These are phyloP conservation scores for Candida methanosorbosa DNA, from an alignment of 805 yeast genomes.

Conservation along the genomic window DNA sequence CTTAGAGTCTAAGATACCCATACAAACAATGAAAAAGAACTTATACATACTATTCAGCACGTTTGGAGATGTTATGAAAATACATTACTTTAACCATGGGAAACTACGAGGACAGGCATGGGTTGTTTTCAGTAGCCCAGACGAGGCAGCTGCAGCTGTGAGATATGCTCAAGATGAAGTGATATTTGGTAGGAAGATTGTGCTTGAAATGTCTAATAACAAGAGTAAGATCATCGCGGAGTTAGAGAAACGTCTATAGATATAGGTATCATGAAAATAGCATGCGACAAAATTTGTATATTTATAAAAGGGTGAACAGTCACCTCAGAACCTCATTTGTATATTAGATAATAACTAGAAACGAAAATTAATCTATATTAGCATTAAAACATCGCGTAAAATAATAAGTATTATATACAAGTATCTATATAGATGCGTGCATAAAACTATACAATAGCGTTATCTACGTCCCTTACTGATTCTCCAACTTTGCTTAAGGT, in stretches of 20 bases:
- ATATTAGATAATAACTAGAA: no score
- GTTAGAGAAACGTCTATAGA: conserved; percentile 4
- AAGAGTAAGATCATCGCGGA: conserved; percentile 19
- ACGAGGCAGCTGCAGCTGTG: conserved; percentile 30
- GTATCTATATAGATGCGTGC: neutral
- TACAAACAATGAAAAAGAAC: conserved; percentile 36
- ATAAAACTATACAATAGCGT: neutral
- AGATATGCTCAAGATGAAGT: conserved; percentile 34
- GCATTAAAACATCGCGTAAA: neutral
- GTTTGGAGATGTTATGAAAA: conserved; percentile 56
- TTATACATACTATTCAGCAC: conserved; percentile 51
- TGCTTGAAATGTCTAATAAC: conserved; percentile 32
- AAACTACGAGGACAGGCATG: conserved; percentile 63
- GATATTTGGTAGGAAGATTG: conserved; percentile 46
- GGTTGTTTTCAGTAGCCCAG: conserved; percentile 33
- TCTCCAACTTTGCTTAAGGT: conserved; percentile 69
- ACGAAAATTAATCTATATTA: no score
- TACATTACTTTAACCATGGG: conserved; percentile 32
- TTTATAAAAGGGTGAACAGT: no score
- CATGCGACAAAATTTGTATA: no score
- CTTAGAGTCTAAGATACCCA: conserved; percentile 46
- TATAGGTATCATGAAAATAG: no score
- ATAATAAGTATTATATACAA: neutral
- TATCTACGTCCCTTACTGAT: conserved; percentile 36
- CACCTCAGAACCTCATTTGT: no score